These are phyloP conservation scores for Wickerhamiella slavikovae DNA, from an alignment of 805 yeast genomes.

Conservation along the genomic window DNA sequence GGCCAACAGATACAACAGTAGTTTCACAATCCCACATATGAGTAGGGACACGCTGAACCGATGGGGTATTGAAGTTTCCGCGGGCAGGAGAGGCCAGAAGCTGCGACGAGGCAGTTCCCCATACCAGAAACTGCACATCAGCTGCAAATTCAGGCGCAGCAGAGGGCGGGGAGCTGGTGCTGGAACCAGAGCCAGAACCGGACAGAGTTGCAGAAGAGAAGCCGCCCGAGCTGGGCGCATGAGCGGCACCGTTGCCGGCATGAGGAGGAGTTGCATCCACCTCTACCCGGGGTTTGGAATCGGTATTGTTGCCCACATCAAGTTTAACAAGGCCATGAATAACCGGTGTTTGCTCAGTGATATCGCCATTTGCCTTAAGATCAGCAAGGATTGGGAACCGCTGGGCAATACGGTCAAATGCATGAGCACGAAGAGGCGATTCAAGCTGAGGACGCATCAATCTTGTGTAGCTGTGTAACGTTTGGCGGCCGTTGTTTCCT, in stretches of 20 bases:
- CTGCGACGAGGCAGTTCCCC: conserved; percentile 1
- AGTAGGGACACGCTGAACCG: conserved; percentile 4
- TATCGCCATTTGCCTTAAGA: conserved; percentile 6
- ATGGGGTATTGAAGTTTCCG: not conserved
- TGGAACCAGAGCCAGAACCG: too few relatives aligned
- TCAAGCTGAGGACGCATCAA: conserved; percentile 18
- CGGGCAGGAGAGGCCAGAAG: conserved; percentile 1
- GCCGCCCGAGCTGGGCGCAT: not conserved
- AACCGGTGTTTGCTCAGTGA: conserved; percentile 11
- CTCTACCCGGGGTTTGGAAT: too few relatives aligned
- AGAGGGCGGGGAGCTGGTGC: conserved; percentile 1
- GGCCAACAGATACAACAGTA: conserved; percentile 16
- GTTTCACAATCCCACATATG: conserved; percentile 17
- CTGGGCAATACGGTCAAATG: conserved; percentile 10
- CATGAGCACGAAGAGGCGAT: conserved; percentile 15
- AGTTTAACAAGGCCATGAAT: conserved; percentile 16
- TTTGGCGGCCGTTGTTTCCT: conserved; percentile 2
- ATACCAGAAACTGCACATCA: conserved; percentile 11
- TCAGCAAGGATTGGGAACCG: conserved; percentile 13
- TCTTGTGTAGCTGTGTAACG: conserved; percentile 14
- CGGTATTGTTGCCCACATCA: conserved; percentile 6
- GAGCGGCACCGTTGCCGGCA: conserved; percentile 1
- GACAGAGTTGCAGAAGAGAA: too few relatives aligned
- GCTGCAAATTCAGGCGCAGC: too few relatives aligned
- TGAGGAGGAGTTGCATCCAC: not conserved